Base-by-base conservation (phyloP, 805 yeast species). In the Ogataea trehaloabstinens region DNA sequence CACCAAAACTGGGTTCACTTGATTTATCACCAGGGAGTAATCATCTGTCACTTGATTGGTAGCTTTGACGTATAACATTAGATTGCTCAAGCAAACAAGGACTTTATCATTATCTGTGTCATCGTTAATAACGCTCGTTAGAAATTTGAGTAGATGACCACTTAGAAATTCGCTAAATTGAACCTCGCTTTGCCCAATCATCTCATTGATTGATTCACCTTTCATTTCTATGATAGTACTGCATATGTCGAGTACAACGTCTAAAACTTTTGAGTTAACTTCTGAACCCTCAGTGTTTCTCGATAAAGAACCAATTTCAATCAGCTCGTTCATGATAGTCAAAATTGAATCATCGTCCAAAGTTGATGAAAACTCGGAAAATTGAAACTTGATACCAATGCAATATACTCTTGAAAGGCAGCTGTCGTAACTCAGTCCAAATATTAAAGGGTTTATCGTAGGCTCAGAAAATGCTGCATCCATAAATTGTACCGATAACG, bases 191-290 rank as follows among this genome's bases (percentile, higher is more conserved):
- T 11, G 13, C 13, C 30, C 30, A 17, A 31, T 18, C 16, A 38
- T 40, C 3, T 37, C 21, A 19, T 31, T 18, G 20, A 38, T 37
- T 32, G 41, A 37, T 19, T 50, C 53, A 11, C 64, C 64, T 35
- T 55, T 54, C 29, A 63, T 72, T 58, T 89, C 96, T 49, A 84
- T 73, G 5, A 81, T 67, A 1, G 90, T 84, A 1, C 96, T 78
- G 18, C 87, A 67, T 22, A 91, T 59, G 58, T 91, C 98, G 17
- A 90, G 62, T 0, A 84, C 69, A 1, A 82, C 70, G 50, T 87
- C 95, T 17, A 85, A 64, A 4, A 85, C 71, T 46, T 82, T 82
- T 34, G 84, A 61, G 35, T 74, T 71, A 31, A 71, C 62, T 2
- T 33, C 65, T 8, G 65, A 43, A n/a, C n/a, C n/a, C 17, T 53